These are phyloP conservation scores for Xenoacremonium recifei DNA, from an alignment of 2,329 filamentous ascomycete genomes.

Conservation along the genomic window DNA sequence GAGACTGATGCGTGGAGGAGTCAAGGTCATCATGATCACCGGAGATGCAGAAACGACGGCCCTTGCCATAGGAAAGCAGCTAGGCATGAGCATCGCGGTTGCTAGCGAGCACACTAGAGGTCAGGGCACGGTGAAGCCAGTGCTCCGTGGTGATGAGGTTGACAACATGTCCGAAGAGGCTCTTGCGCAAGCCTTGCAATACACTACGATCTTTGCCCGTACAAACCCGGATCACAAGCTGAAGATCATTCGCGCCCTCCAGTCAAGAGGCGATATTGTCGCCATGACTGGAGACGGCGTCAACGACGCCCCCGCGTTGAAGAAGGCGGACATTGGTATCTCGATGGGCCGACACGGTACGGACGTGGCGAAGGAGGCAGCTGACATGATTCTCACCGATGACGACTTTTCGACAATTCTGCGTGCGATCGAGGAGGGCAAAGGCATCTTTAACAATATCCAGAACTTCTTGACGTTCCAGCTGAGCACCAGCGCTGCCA, in stretches of 20 bases:
- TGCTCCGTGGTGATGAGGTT: constrained; percentile 87
- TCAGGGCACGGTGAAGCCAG: constrained; percentile 63
- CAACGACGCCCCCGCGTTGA: constrained; percentile 94
- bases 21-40: constrained; percentile 99
- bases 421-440: constrained; percentile 95
- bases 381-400: constrained; percentile 90
- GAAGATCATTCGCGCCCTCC: constrained; percentile 90
- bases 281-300: constrained; percentile 99
- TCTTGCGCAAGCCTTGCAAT: constrained; percentile 78
- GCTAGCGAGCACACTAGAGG: constrained; percentile 51
- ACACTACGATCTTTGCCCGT: constrained; percentile 91
- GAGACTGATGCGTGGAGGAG: constrained; percentile 86
- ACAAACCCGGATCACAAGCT: constrained; percentile 98
- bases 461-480: constrained; percentile 99
- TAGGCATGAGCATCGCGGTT: constrained; percentile 82
- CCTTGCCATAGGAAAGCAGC: constrained; percentile 85
- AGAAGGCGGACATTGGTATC: constrained; percentile 96
- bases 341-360: constrained; percentile 95
- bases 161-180: constrained; percentile 87
- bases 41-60: constrained; percentile 95
- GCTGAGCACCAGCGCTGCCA: constrained; percentile 92
- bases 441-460: constrained; percentile 99
- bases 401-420: constrained; percentile 92
- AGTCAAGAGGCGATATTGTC: constrained; percentile 91
- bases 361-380: constrained; percentile 93